Percentiles rank a stretch among this genome's conserved stretches.
phyloP scores from a whole-genome alignment of 352 stramenopile genomes.

The Globisporangium iwayamae region DNA sequence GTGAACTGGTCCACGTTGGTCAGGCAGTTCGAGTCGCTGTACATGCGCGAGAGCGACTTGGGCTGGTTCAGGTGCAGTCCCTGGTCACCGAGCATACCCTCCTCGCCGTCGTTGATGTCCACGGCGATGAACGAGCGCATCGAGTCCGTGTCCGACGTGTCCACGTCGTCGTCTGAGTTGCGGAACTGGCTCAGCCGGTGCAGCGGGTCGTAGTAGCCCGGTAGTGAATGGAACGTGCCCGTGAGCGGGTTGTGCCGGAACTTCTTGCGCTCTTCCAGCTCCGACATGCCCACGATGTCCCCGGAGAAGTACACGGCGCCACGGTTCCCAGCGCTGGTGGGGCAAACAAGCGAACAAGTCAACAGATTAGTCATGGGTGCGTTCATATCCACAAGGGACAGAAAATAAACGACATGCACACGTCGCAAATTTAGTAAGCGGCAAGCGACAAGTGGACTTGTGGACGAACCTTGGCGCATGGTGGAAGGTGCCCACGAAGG shows the following conservation, averaged over 20 bases:
- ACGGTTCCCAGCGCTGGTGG: conserved; percentile 68
- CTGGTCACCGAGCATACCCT: conserved; percentile 26
- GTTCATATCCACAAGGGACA: neutral
- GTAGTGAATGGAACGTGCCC: conserved; percentile 84
- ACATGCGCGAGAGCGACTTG: conserved; percentile 63
- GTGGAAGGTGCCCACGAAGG: conserved; percentile 88
- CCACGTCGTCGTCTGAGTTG: conserved; percentile 50
- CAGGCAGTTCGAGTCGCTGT: conserved; percentile 62
- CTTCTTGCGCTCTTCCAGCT: conserved; percentile 88
- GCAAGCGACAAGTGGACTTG: neutral
- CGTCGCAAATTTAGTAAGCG: neutral
- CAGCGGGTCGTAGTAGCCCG: conserved; percentile 83
- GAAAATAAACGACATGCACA: conserved; percentile 2
- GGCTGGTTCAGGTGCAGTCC: conserved; percentile 39
- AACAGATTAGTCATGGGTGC: neutral
- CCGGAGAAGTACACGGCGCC: conserved; percentile 85
- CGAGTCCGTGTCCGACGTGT: conserved; percentile 67
- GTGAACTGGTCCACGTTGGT: conserved; percentile 28
- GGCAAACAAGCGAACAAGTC: neutral
- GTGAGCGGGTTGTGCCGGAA: conserved; percentile 85
- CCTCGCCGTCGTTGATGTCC: conserved; percentile 62
- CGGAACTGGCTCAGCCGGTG: conserved; percentile 76
- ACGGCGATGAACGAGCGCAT: conserved; percentile 77
- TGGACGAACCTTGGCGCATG: conserved; percentile 73
- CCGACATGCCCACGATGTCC: conserved; percentile 85